These are phyloP conservation scores for Zalaria sp. DNA, from an alignment of 2,329 filamentous ascomycete species.

Conservation along the genomic window DNA sequence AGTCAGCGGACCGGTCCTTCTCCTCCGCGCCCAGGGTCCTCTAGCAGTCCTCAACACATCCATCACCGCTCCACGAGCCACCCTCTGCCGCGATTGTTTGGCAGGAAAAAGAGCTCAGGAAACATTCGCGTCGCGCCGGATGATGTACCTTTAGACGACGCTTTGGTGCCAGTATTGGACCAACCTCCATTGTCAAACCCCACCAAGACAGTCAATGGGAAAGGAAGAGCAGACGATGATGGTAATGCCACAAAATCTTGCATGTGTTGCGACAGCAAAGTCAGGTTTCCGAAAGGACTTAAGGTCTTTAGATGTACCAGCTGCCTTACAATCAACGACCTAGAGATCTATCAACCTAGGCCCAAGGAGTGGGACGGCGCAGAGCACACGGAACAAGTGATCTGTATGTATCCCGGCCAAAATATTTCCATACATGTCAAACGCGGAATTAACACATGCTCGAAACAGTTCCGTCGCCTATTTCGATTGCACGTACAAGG, in stretches of 20 bases:
- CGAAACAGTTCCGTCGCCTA: conserved; percentile 15
- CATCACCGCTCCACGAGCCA: conserved; percentile 58
- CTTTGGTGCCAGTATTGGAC: conserved; percentile 24
- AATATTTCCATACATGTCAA: too few species aligned
- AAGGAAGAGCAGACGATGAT: conserved; percentile 28
- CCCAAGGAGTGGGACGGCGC: neutral
- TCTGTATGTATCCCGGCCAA: neutral
- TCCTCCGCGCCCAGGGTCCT: conserved; percentile 8
- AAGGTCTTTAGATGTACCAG: conserved; percentile 69
- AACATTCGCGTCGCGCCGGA: conserved; percentile 7
- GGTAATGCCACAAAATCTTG: conserved; percentile 60
- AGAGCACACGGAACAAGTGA: neutral
- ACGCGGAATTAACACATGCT: too few species aligned
- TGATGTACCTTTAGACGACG: conserved; percentile 27
- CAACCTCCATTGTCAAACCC: conserved; percentile 15
- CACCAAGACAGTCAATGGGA: conserved; percentile 14
- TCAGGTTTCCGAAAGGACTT: conserved; percentile 63
- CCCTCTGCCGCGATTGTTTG: conserved; percentile 61
- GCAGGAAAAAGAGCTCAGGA: conserved; percentile 35
- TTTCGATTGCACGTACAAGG: conserved; percentile 48
- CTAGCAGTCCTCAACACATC: conserved; percentile 10
- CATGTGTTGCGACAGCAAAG: conserved; percentile 71
- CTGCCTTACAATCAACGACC: conserved; percentile 73
- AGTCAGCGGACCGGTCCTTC: conserved; percentile 5
- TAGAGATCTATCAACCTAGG: conserved; percentile 22